Percentiles rank a stretch among this genome's conserved stretches.
Conservation (phyloP, 352 stramenopile genomes). For the Pythium sp. region DNA sequence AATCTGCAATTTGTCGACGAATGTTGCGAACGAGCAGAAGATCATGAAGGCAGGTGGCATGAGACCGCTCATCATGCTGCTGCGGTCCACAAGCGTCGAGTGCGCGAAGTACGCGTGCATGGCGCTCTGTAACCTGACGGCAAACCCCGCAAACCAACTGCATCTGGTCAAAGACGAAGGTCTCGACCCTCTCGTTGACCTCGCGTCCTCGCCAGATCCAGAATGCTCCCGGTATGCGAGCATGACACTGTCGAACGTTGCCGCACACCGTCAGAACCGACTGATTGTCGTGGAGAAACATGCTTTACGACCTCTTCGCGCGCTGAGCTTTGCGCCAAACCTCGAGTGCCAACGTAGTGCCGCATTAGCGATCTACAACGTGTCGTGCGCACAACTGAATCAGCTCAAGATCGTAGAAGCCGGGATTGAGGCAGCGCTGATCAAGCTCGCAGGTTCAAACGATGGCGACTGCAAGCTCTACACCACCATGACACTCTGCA, state of each 20-base stretch:
- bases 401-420: slow-evolving; percentile 89
- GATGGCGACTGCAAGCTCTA: slow-evolving; percentile 94
- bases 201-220: slow-evolving; percentile 60
- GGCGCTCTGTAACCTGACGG: slow-evolving; percentile 94
- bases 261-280: slow-evolving; percentile 86
- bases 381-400: slow-evolving; percentile 91
- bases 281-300: slow-evolving; percentile 86
- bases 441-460: slow-evolving; percentile 74
- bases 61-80: slow-evolving; percentile 54
- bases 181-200: slow-evolving; percentile 74
- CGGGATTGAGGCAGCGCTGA: slow-evolving; percentile 85
- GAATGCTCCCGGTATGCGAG: slow-evolving; percentile 88
- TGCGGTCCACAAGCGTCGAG: slow-evolving; percentile 48
- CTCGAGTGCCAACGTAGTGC: slow-evolving; percentile 91
- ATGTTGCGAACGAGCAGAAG: slow-evolving; percentile 64
- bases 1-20: slow-evolving; percentile 84
- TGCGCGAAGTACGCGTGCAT: slow-evolving; percentile 90
- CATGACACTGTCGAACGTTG: slow-evolving; percentile 95
- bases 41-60: slow-evolving; percentile 79
- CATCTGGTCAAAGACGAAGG: slow-evolving; percentile 84
- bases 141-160: slow-evolving; percentile 88
- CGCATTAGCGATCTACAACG: slow-evolving; percentile 93
- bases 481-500: slow-evolving; percentile 94
- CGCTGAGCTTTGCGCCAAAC: slow-evolving; percentile 74
- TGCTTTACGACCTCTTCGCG: slow-evolving; percentile 74